Evolutionary conservation across 2,329 filamentous ascomycete species (phyloP), one percentile per base, ranked within the genome.

Genomic region (Nemania serpens): DNA sequence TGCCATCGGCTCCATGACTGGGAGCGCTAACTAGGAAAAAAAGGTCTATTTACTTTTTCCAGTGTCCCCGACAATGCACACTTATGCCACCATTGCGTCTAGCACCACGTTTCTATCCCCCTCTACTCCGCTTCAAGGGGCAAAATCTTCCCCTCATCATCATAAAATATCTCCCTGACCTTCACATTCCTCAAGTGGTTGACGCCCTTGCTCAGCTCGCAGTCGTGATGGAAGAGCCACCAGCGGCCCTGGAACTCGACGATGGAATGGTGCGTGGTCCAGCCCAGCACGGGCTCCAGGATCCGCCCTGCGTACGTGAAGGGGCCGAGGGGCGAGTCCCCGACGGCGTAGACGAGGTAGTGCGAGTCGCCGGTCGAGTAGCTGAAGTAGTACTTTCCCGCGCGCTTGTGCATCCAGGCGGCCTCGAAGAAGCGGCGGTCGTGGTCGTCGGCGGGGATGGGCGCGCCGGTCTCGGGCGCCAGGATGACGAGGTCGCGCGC

Each of bases 251-350:
- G 73, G 70, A 90, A 91, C 78, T 92, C 88, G 10, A 88, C 88
- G 66, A 93, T 88, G 2, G 87, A 90, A 74, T 93, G 90, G 76
- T 93, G 90, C 56, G 90, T 93, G 45, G 90, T 93, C 90, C 90
- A 93, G 1, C 90, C 90, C 25, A 90, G 74, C 5, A 93, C 90
- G 0, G 90, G 90, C 78, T 92, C 89, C 50, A 93, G 74, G 56
- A 93, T 88, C 48, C 85, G 78, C 0, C 90, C 90, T 0, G 80
- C 82, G 64, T 91, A 93, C 1, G 85, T 89, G 68, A 93, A 93
- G 0, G 90, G 90, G 0, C 90, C 90, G 11, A 85, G 75, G 0
- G 90, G 90, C 59, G 76, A 86, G 5, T 84, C 78, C 0, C 87
- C 84, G 2, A 82, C 85, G 1, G 88, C 90, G 71, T 91, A 93